Conservation (phyloP, 805 yeast species). For the Ogataea sp. region DNA sequence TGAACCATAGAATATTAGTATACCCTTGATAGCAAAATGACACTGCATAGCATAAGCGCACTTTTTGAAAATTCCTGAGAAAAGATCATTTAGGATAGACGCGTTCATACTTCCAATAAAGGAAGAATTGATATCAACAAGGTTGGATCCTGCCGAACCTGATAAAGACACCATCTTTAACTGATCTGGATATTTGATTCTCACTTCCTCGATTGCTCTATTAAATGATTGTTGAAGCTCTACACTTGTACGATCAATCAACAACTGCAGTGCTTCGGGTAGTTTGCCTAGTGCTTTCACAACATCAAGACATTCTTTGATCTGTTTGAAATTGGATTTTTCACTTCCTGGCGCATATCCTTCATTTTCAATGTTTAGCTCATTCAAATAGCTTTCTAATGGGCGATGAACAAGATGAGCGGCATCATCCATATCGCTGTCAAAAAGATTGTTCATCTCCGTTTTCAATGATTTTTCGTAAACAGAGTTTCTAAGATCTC, state of each 20-base stretch:
- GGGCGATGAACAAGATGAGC: slow-evolving; percentile 23
- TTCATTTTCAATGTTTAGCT: slow-evolving; percentile 13
- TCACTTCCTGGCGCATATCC: slow-evolving; percentile 19
- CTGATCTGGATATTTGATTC: slow-evolving; percentile 38
- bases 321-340: slow-evolving; percentile 12
- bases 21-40: slow-evolving; percentile 58
- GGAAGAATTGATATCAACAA: slow-evolving; percentile 6
- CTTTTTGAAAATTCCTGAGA: slow-evolving; percentile 61
- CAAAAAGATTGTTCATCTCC: slow-evolving; percentile 11
- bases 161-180: slow-evolving; percentile 11
- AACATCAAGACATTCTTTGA: slow-evolving; percentile 12
- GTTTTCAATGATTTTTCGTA: slow-evolving; percentile 13
- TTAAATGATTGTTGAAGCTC: slow-evolving; percentile 61
- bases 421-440: slow-evolving; percentile 18
- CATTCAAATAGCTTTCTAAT: slow-evolving; percentile 27
- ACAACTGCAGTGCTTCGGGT: slow-evolving; percentile 45
- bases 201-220: slow-evolving; percentile 57
- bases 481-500: slow-evolving; percentile 20
- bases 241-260: slow-evolving; percentile 44
- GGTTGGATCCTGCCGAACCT: neutral
- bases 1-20: slow-evolving; percentile 28
- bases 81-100: slow-evolving; percentile 57
- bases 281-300: slow-evolving; percentile 46
- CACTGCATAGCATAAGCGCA: slow-evolving; percentile 57
- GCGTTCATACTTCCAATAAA: slow-evolving; percentile 41